Percentiles rank a stretch among this genome's conserved stretches.
Evolutionary conservation across 345 rosid genomes (phyloP).

Genomic region (Theobroma cacao): DNA sequence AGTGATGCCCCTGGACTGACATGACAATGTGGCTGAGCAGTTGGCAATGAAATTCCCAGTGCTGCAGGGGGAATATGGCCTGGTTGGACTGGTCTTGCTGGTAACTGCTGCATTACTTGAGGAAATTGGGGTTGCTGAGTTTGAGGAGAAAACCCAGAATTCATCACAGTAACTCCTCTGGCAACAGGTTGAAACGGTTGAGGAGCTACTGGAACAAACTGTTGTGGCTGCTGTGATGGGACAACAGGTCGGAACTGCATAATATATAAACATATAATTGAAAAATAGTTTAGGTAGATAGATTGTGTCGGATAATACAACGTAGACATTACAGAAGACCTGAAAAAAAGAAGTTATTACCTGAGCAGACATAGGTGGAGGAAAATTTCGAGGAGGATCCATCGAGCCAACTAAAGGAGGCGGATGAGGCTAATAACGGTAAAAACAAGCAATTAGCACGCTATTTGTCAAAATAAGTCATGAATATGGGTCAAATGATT

Average conservation of each 20-base stretch:
- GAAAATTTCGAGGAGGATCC: constrained; percentile 63
- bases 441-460: constrained; percentile 18
- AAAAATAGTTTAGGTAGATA: background rate
- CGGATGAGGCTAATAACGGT: constrained; percentile 49
- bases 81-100: constrained; percentile 62
- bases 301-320: constrained; percentile 1
- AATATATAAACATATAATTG: constrained; percentile 1
- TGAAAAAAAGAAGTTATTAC: constrained; percentile 43
- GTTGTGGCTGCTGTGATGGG: constrained; percentile 63
- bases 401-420: constrained; percentile 54
- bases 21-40: constrained; percentile 47
- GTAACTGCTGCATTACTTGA: constrained; percentile 58
- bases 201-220: constrained; percentile 57
- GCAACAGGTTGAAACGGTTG: constrained; percentile 71
- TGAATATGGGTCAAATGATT: background rate
- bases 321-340: background rate
- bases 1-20: constrained; percentile 46
- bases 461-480: background rate
- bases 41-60: constrained; percentile 46
- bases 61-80: constrained; percentile 51
- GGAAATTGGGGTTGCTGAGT: constrained; percentile 62
- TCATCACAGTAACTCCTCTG: constrained; percentile 54
- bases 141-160: constrained; percentile 66
- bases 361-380: constrained; percentile 64
- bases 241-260: constrained; percentile 67